Percentiles rank a stretch among this genome's conserved stretches.
These are phyloP conservation scores for Cutaneotrichosporon sp. DNA, from an alignment of 1,284 basidiomycete genomes.

Conservation along the genomic window DNA sequence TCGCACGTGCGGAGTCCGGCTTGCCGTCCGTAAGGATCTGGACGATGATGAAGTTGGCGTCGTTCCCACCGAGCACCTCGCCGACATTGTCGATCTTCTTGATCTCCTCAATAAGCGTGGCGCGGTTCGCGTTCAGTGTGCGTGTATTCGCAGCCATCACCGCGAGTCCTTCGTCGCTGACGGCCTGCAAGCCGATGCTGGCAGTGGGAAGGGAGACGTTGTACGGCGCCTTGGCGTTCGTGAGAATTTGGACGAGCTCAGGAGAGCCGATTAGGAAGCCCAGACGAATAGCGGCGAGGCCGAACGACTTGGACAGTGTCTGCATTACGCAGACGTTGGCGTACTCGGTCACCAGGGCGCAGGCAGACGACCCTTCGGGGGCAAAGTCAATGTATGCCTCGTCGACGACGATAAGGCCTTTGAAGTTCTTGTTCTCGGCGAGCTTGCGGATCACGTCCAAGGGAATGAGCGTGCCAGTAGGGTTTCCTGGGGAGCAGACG, in stretches of 20 bases:
- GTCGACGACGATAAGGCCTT: conserved; percentile 88
- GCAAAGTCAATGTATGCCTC: conserved; percentile 98
- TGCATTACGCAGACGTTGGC: conserved; percentile 90
- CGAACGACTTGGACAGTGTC: conserved; percentile 94
- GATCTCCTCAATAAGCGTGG: conserved; percentile 50
- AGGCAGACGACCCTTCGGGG: conserved; percentile 59
- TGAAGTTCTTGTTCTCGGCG: conserved; percentile 74
- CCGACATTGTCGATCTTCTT: conserved; percentile 59
- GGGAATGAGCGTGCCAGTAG: conserved; percentile 83
- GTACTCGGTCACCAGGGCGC: conserved; percentile 67
- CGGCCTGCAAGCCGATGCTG: conserved; percentile 71
- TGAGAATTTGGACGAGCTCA: conserved; percentile 81
- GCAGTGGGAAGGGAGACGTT: conserved; percentile 92
- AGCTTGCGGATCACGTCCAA: conserved; percentile 66
- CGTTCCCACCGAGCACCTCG: conserved; percentile 67
- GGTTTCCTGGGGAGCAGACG: conserved; percentile 96
- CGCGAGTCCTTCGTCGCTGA: conserved; percentile 61
- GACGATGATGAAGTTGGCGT: conserved; percentile 89
- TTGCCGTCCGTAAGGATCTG: conserved; percentile 62
- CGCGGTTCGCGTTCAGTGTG: conserved; percentile 60
- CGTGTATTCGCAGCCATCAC: conserved; percentile 64
- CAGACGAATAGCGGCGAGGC: conserved; percentile 86
- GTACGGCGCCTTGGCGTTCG: conserved; percentile 97
- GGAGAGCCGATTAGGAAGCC: conserved; percentile 88
- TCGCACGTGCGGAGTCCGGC: conserved; percentile 67